Evolutionary conservation across 768 basidiomycete species (phyloP), one percentile per base, ranked within the genome.

Genomic region (Kwoniella shandongensis): DNA sequence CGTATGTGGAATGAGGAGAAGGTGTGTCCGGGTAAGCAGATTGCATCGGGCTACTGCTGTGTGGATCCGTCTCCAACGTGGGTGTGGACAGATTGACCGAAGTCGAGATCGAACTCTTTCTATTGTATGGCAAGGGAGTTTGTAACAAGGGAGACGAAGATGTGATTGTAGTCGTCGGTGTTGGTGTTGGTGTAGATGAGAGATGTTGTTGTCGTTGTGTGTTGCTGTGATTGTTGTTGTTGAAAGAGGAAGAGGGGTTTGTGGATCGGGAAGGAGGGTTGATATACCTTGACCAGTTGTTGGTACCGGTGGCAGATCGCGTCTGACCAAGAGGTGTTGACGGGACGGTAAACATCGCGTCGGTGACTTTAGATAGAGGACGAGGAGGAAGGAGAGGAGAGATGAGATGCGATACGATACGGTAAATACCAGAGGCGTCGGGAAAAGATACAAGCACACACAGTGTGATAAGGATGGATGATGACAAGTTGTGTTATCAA

Each of bases 11-110:
- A 38, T 60, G 65, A 18, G 69, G 69, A 2, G 69, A 67, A 38
- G 69, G 69, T 11, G 69, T 65, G 40, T 54, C 57, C n/a, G 64
- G 59, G 26, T 70, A 70, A 17, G 55, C 38, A 38, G 62, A 55
- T 45, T 58, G 56, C 56, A 58, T 58, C 26, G 56, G 56, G 27
- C 35, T 48, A 32, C 32, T 58, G 61, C 11, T 23, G 46, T 39
- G 40, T 57, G 30, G 40, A 57, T 12, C 8, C 36, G 35, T 52
- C 50, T 48, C 57, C 12, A 51, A 25, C 30, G 50, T 51, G 11
- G 56, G 50, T 11, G 50, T n/a, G n/a, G n/a, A n/a, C n/a, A n/a
- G n/a, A n/a, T n/a, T n/a, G n/a, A n/a, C n/a, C n/a, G n/a, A 8
- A 6, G 41, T 42, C 22, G n/a, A 42, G 17, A 23, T 6, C n/a